Evolutionary conservation across 805 yeast species (phyloP).

Genomic region (Zygosaccharomyces bailii): DNA sequence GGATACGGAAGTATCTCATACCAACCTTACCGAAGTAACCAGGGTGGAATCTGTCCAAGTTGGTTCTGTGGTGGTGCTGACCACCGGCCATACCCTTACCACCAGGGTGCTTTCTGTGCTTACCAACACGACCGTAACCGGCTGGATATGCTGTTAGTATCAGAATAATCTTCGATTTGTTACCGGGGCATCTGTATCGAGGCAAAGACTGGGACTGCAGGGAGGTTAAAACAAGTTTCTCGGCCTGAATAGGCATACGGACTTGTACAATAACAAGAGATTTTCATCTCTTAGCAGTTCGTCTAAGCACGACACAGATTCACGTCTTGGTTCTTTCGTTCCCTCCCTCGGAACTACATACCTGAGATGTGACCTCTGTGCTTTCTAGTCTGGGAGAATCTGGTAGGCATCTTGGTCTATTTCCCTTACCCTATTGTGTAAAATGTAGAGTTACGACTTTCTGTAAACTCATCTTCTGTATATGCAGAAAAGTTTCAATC

Average conservation of each 20-base stretch:
- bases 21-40: slow-evolving; percentile 99
- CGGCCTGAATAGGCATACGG: background rate
- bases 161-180: background rate
- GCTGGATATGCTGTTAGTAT: slow-evolving; percentile 46
- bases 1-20: slow-evolving; percentile 99
- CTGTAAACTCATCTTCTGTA: background rate
- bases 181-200: slow-evolving; percentile 4
- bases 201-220: slow-evolving; percentile 3
- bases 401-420: slow-evolving; percentile 81
- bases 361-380: slow-evolving; percentile 99
- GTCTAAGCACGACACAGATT: slow-evolving; percentile 21
- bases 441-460: background rate
- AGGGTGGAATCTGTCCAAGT: slow-evolving; percentile 99
- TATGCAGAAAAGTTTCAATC: slow-evolving; percentile 4
- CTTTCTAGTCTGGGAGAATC: slow-evolving; percentile 99
- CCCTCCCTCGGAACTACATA: slow-evolving; percentile 53
- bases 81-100: slow-evolving; percentile 99
- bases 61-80: slow-evolving; percentile 99
- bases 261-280: background rate
- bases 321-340: slow-evolving; percentile 42
- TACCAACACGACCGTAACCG: slow-evolving; percentile 99
- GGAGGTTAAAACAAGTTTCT: slow-evolving; percentile 1
- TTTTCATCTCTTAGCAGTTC: background rate
- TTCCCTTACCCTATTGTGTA: slow-evolving; percentile 1
- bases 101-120: slow-evolving; percentile 99